Percentiles rank a stretch among this genome's conserved stretches.
Evolutionary conservation across 2,329 filamentous ascomycete genomes (phyloP).

Genomic region (Cytospora paraplurivora): DNA sequence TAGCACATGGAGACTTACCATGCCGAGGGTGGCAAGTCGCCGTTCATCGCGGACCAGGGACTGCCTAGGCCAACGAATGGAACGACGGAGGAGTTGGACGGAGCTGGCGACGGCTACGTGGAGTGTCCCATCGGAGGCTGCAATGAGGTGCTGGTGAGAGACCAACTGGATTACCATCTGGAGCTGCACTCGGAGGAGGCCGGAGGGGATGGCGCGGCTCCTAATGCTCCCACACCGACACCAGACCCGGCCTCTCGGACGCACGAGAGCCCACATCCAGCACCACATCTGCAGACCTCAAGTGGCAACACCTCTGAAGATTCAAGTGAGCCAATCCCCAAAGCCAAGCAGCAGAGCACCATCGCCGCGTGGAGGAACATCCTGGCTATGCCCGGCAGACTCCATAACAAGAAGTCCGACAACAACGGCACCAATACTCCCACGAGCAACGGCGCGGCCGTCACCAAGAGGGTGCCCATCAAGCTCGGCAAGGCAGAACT

Average conservation of each 20-base stretch:
- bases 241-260: slow-evolving; percentile 2
- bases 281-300: background rate
- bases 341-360: slow-evolving; percentile 23
- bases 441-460: slow-evolving; percentile 3
- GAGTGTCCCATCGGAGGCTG: slow-evolving; percentile 60
- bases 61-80: slow-evolving; percentile 29
- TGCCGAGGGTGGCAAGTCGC: slow-evolving; percentile 33
- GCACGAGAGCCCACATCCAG: background rate
- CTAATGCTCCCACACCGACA: slow-evolving; percentile 13
- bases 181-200: slow-evolving; percentile 60
- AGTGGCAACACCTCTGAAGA: slow-evolving; percentile 14
- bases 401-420: slow-evolving; percentile 20
- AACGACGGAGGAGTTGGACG: slow-evolving; percentile 24
- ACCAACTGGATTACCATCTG: slow-evolving; percentile 60
- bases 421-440: slow-evolving; percentile 3
- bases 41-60: slow-evolving; percentile 29
- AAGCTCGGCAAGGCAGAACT: slow-evolving; percentile 59
- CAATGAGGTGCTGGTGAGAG: slow-evolving; percentile 55
- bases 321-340: slow-evolving; percentile 18
- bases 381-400: slow-evolving; percentile 25
- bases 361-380: slow-evolving; percentile 28
- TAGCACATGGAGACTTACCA: slow-evolving; percentile 38
- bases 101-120: slow-evolving; percentile 45
- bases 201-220: slow-evolving; percentile 39
- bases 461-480: slow-evolving; percentile 20